Conservation (phyloP, 495 filamentous ascomycete genomes). For the Podospora pseudopauciseta region DNA sequence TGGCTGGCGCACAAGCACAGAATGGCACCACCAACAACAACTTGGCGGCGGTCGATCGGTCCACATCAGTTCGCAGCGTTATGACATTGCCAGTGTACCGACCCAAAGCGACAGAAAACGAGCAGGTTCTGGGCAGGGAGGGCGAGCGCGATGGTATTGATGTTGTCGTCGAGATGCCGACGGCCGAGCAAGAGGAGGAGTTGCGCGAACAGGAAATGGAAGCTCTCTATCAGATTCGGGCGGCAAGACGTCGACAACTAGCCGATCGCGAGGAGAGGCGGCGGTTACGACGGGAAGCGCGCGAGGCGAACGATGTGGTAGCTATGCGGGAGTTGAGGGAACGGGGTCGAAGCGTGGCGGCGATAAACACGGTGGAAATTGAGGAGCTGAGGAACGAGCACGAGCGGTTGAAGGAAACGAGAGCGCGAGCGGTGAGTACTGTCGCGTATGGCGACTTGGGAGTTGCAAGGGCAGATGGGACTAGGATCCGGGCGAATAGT, state of each 20-base stretch:
- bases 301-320: slow-evolving; percentile 60
- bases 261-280: slow-evolving; percentile 73
- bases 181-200: slow-evolving; percentile 61
- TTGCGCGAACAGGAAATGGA: slow-evolving; percentile 93
- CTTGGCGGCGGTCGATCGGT: slow-evolving; percentile 66
- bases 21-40: slow-evolving; percentile 13
- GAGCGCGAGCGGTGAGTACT: slow-evolving; percentile 72
- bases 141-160: slow-evolving; percentile 92
- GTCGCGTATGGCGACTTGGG: slow-evolving; percentile 86
- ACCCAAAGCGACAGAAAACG: slow-evolving; percentile 61
- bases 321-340: slow-evolving; percentile 59
- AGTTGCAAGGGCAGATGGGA: slow-evolving; percentile 83
- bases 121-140: slow-evolving; percentile 84
- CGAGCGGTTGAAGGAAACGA: slow-evolving; percentile 56
- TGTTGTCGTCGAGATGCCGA: slow-evolving; percentile 71
- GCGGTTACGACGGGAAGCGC: slow-evolving; percentile 61
- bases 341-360: slow-evolving; percentile 37
- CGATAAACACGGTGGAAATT: slow-evolving; percentile 33
- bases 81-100: slow-evolving; percentile 87
- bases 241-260: slow-evolving; percentile 69
- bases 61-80: slow-evolving; percentile 82
- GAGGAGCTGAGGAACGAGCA: slow-evolving; percentile 62
- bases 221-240: slow-evolving; percentile 81
- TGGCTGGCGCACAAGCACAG: slow-evolving; percentile 10
- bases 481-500: slow-evolving; percentile 76